Base-by-base conservation (phyloP, 495 filamentous ascomycete species). In the Rhypophila decipiens region DNA sequence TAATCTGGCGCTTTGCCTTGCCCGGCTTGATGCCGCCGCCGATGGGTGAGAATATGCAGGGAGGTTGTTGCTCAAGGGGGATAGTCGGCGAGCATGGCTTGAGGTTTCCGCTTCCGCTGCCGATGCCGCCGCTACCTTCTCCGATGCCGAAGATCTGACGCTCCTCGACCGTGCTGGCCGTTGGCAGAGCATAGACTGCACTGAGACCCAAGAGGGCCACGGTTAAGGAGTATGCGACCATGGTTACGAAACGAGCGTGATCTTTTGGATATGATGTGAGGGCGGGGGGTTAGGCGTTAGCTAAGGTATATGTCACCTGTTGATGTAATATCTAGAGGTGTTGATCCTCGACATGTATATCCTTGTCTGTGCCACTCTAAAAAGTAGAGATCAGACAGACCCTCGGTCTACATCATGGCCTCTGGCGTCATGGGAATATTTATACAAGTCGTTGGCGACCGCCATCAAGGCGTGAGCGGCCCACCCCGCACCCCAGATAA, bases 161-260 rank as follows among this genome's bases (percentile, higher is more conserved):
- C 38, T 56, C 44, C 39, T 55, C 45, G n/a, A 52, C 27, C 36
- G 43, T 41, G 31, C 54, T 55, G 20, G 45, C 35, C 18, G 58
- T 35, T 18, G 63, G 63, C 42, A 64, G 36, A 36, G 58, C 63
- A 35, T 53, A 43, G 23, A 64, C 58, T 54, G 52, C 54, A 36
- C 60, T 46, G 29, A 66, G 52, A 45, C 63, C 57, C 43, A 64
- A 34, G 8, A 66, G 52, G 18, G 59, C 57, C 33, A 63, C 40
- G 35, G 59, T 48, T n/a, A 66, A 22, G 40, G 52, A 35, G 20
- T 52, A 51, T 44, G 52, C 44, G 46, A 62, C 61, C 63, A 66
- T 66, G 41, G 9, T 53, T 53, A 37, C 44, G 50, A 20, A 27
- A 36, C 21, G 21, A n/a, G n/a, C n/a, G n/a, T n/a, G n/a, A n/a